Evolutionary conservation across 225 moss, liverwort and hornwort genomes (phyloP).

Genomic region (Pseudoscleropodium purum): DNA sequence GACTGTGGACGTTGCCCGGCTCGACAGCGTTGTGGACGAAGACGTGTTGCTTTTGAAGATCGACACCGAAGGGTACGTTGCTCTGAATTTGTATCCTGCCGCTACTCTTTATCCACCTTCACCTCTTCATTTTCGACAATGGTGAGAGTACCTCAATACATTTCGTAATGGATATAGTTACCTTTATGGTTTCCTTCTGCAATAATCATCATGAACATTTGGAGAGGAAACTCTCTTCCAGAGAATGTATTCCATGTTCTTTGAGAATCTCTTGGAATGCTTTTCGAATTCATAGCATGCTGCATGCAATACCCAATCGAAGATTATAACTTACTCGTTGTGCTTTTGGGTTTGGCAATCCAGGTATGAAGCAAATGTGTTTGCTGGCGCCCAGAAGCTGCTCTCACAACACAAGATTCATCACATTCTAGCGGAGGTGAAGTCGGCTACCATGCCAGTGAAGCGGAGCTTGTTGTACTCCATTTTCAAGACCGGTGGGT

Average conservation of each 20-base stretch:
- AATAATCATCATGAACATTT: not conserved
- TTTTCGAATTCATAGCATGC: not conserved
- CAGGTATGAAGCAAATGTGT: conserved; percentile 28
- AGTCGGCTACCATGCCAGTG: not conserved
- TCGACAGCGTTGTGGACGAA: conserved; percentile 31
- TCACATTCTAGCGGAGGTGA: conserved; percentile 37
- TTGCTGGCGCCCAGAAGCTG: conserved; percentile 22
- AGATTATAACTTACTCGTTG: not conserved
- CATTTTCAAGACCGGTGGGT: conserved; percentile 23
- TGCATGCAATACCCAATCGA: not conserved
- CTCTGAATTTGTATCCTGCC: not conserved
- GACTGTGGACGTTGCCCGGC: conserved; percentile 13
- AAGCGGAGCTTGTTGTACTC: conserved; percentile 19
- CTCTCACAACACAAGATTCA: conserved; percentile 16
- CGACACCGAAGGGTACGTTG: conserved; percentile 30
- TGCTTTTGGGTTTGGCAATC: not conserved
- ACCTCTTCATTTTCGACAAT: not conserved
- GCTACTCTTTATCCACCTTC: not conserved
- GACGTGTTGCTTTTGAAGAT: conserved; percentile 41
- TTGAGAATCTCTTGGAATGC: not conserved
- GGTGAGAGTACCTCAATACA: not conserved
- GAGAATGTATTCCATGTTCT: not conserved
- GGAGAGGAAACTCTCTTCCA: not conserved
- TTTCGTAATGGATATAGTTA: not conserved
- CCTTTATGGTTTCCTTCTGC: not conserved